phyloP scores from a whole-genome alignment of 345 rosid genomes.

The Excoecaria agallocha region DNA sequence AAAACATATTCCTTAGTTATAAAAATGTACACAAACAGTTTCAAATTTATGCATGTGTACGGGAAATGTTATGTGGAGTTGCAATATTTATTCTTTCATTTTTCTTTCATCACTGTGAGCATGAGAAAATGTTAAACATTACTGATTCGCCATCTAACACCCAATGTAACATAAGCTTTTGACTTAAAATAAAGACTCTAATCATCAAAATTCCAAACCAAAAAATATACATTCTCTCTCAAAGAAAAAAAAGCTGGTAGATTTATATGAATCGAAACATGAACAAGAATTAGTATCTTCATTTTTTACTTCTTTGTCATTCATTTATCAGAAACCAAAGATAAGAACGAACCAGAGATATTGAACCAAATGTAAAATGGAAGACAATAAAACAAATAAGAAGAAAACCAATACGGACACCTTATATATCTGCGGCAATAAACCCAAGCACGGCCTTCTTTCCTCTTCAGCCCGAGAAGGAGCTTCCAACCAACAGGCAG shows the following conservation, averaged over 20 bases:
- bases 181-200: not conserved
- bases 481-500: conserved; percentile 78
- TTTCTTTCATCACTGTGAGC: not conserved
- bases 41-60: not conserved
- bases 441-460: conserved; percentile 60
- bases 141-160: not conserved
- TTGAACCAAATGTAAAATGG: not conserved
- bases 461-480: conserved; percentile 63
- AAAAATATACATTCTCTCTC: not conserved
- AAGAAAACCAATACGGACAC: conserved; percentile 22
- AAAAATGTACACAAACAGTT: not conserved
- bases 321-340: not conserved
- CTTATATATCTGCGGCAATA: conserved; percentile 72
- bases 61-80: not conserved
- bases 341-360: not conserved
- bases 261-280: too few species aligned
- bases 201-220: not conserved
- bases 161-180: not conserved
- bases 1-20: not conserved
- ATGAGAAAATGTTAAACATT: not conserved
- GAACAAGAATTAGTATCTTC: not conserved
- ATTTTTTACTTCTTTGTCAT: not conserved
- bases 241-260: not conserved
- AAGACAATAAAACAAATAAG: not conserved
- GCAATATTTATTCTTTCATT: not conserved